These are phyloP conservation scores for Fusarium albidum DNA, from an alignment of 2,329 filamentous ascomycete genomes.

Conservation along the genomic window DNA sequence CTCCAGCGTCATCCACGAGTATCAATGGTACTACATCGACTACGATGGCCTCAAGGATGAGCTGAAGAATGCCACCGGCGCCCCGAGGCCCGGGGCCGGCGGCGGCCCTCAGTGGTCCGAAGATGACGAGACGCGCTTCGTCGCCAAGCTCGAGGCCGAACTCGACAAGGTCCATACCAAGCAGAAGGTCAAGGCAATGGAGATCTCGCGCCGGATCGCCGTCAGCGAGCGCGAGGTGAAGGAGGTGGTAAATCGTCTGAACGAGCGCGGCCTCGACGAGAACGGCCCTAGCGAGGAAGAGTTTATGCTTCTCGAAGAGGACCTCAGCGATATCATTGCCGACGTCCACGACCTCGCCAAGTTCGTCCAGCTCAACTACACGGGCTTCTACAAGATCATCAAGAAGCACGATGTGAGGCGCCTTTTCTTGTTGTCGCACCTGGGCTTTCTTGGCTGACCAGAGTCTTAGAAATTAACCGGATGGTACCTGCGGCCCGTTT, in stretches of 20 bases:
- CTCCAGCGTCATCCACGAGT: conserved; percentile 95
- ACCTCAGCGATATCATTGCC: conserved; percentile 96
- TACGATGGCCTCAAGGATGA: conserved; percentile 93
- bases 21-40: conserved; percentile 97
- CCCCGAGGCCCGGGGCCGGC: conserved; percentile 50
- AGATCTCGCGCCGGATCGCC: conserved; percentile 91
- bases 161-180: conserved; percentile 98
- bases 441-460: conserved; percentile 29
- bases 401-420: conserved; percentile 93
- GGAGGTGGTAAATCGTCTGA: conserved; percentile 81
- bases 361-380: conserved; percentile 98
- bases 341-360: conserved; percentile 98
- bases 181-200: conserved; percentile 95
- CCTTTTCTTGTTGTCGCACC: neutral
- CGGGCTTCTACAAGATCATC: conserved; percentile 99
- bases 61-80: conserved; percentile 76
- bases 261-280: conserved; percentile 65
- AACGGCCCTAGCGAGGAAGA: conserved; percentile 83
- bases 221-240: conserved; percentile 88
- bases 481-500: conserved; percentile 95
- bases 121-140: conserved; percentile 89
- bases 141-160: conserved; percentile 85
- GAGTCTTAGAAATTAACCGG: conserved; percentile 81
- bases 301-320: conserved; percentile 91
- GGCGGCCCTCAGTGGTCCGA: conserved; percentile 79